A percentile compares a stretch with the other conserved stretches of the same genome.
phyloP scores from a whole-genome alignment of 306 rosid genomes.

The Citrullus colocynthis region DNA sequence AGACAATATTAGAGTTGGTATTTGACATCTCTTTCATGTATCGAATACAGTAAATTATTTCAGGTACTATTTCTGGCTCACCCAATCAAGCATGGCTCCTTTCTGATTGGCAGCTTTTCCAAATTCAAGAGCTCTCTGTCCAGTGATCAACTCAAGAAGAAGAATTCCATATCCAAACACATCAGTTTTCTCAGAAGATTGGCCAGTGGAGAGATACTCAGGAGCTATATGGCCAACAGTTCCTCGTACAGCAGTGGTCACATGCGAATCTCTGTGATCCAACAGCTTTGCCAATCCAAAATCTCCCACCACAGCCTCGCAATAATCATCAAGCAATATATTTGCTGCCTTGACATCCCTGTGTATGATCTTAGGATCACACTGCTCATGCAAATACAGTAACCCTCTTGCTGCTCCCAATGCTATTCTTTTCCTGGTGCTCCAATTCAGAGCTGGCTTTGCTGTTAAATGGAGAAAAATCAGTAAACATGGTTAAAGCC shows the following conservation, averaged over 20 bases:
- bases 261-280: conserved; percentile 87
- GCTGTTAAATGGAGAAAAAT: conserved; percentile 26
- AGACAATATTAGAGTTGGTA: not conserved
- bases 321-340: conserved; percentile 74
- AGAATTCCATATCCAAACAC: conserved; percentile 96
- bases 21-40: not conserved
- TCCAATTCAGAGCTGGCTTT: conserved; percentile 78
- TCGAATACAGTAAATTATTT: not conserved
- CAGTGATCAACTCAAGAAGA: conserved; percentile 82
- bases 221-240: conserved; percentile 99
- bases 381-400: conserved; percentile 83
- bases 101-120: conserved; percentile 84
- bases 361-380: conserved; percentile 96
- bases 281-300: conserved; percentile 89
- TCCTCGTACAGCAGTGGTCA: conserved; percentile 94
- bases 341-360: conserved; percentile 98
- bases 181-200: conserved; percentile 96
- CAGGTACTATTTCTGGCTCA: conserved; percentile 10
- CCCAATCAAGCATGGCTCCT: conserved; percentile 98
- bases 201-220: conserved; percentile 94
- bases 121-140: conserved; percentile 80
- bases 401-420: conserved; percentile 91
- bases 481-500: not conserved
- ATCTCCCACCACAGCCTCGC: conserved; percentile 96
- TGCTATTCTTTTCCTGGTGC: conserved; percentile 81